Evolutionary conservation across 106 monocot genomes (phyloP).

Genomic region (Phalaenopsis equestris): DNA sequence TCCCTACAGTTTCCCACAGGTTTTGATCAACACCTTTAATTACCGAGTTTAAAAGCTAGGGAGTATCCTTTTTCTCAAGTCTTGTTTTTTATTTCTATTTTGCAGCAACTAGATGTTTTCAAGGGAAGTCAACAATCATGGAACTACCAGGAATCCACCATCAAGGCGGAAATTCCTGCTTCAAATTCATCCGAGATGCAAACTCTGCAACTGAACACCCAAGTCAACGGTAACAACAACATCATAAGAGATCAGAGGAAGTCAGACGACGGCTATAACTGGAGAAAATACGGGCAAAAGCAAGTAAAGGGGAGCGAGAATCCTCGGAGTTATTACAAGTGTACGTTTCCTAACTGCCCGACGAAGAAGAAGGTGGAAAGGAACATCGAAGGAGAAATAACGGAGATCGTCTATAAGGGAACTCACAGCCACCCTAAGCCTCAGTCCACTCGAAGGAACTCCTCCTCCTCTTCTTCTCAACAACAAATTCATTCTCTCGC

Average conservation of each 20-base stretch:
- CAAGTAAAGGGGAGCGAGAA: constrained; percentile 57
- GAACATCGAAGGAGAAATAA: constrained; percentile 40
- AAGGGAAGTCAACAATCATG: constrained; percentile 12
- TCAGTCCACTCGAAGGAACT: constrained; percentile 28
- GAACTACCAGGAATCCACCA: constrained; percentile 7
- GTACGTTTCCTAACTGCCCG: constrained; percentile 36
- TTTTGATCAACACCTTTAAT: neutral
- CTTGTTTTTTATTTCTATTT: neutral
- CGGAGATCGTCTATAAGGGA: constrained; percentile 51
- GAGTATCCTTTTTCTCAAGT: neutral
- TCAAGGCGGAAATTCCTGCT: neutral
- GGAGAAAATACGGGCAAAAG: constrained; percentile 61
- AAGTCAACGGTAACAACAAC: neutral
- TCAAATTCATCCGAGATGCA: constrained; percentile 20
- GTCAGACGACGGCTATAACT: constrained; percentile 49
- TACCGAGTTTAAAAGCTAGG: too few species aligned
- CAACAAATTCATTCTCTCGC: neutral
- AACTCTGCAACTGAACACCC: constrained; percentile 4
- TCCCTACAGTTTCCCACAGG: neutral
- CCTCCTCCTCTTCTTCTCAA: constrained; percentile 5
- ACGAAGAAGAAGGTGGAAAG: constrained; percentile 50
- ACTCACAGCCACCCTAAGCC: constrained; percentile 49
- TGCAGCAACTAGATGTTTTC: neutral
- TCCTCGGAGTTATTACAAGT: constrained; percentile 52
- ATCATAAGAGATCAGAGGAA: constrained; percentile 15